phyloP scores from a whole-genome alignment of 495 filamentous ascomycete genomes.

The Umbilicaria muhlenbergii region DNA sequence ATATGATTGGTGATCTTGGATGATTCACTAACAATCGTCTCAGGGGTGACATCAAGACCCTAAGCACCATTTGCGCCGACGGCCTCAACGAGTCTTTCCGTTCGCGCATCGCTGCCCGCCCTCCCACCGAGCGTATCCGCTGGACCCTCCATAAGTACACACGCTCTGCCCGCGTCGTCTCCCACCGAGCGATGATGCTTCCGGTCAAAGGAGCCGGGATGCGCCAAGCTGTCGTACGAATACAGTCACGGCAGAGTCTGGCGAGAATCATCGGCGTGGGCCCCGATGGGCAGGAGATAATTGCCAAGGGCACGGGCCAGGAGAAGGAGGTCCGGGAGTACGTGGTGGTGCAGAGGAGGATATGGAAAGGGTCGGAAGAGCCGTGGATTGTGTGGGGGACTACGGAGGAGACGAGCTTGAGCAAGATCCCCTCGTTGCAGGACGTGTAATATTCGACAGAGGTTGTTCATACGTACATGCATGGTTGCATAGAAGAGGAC shows the following conservation, averaged over 20 bases:
- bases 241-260: constrained; percentile 51
- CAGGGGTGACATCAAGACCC: constrained; percentile 39
- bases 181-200: constrained; percentile 39
- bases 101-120: constrained; percentile 38
- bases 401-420: constrained; percentile 7
- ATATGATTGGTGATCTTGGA: too few species aligned
- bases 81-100: constrained; percentile 41
- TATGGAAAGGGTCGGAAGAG: constrained; percentile 37
- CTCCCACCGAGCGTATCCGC: constrained; percentile 28
- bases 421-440: too few species aligned
- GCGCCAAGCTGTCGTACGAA: constrained; percentile 58
- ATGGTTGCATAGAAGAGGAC: too few species aligned
- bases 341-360: constrained; percentile 52
- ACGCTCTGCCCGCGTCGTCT: constrained; percentile 41
- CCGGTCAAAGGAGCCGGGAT: constrained; percentile 31
- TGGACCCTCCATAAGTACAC: constrained; percentile 58
- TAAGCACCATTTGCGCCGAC: constrained; percentile 43
- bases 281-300: constrained; percentile 8
- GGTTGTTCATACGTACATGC: too few species aligned
- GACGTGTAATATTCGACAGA: too few species aligned
- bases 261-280: constrained; percentile 21
- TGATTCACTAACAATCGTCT: neutral
- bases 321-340: constrained; percentile 58
- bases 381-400: constrained; percentile 66
- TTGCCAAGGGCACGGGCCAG: constrained; percentile 32